Evolutionary conservation across 768 basidiomycete species (phyloP).

Genomic region (Polyporus arcularius): DNA sequence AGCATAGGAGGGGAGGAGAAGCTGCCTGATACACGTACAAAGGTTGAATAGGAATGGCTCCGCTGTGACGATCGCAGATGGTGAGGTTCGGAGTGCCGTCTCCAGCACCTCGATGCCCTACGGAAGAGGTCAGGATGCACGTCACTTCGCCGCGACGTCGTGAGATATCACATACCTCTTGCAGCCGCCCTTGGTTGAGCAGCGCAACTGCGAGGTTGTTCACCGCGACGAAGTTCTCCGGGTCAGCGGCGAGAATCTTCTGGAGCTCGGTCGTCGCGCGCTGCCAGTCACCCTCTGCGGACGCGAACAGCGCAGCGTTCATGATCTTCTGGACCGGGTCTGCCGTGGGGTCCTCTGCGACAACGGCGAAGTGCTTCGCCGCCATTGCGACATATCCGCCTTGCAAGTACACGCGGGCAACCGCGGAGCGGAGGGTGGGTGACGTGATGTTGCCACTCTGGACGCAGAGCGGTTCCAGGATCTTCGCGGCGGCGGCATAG

Average conservation of each 20-base stretch:
- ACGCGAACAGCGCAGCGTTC: slow-evolving; percentile 67
- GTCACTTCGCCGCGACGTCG: not conserved
- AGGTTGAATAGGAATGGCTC: slow-evolving; percentile 88
- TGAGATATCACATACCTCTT: slow-evolving; percentile 48
- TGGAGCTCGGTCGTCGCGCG: slow-evolving; percentile 48
- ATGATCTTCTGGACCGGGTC: slow-evolving; percentile 43
- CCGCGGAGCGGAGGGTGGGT: slow-evolving; percentile 63
- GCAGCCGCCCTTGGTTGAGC: slow-evolving; percentile 69
- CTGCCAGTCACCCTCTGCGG: slow-evolving; percentile 72
- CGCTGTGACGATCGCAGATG: slow-evolving; percentile 69
- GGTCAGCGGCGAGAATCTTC: slow-evolving; percentile 49
- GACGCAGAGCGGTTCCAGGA: slow-evolving; percentile 67
- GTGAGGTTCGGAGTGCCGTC: slow-evolving; percentile 58
- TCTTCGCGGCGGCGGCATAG: slow-evolving; percentile 61
- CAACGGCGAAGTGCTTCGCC: slow-evolving; percentile 54
- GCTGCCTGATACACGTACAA: slow-evolving; percentile 46
- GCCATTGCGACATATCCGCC: slow-evolving; percentile 66
- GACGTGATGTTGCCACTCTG: slow-evolving; percentile 37
- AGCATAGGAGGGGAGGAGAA: not conserved
- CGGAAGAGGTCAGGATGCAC: not conserved
- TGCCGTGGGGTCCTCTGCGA: slow-evolving; percentile 44
- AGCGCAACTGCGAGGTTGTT: slow-evolving; percentile 78
- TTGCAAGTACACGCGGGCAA: slow-evolving; percentile 77
- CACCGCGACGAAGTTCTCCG: slow-evolving; percentile 64
- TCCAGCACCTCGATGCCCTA: slow-evolving; percentile 76